Evolutionary conservation across 805 yeast genomes (phyloP), one percentile per base, ranked within the genome.

Genomic region (Myxozyma udenii): DNA sequence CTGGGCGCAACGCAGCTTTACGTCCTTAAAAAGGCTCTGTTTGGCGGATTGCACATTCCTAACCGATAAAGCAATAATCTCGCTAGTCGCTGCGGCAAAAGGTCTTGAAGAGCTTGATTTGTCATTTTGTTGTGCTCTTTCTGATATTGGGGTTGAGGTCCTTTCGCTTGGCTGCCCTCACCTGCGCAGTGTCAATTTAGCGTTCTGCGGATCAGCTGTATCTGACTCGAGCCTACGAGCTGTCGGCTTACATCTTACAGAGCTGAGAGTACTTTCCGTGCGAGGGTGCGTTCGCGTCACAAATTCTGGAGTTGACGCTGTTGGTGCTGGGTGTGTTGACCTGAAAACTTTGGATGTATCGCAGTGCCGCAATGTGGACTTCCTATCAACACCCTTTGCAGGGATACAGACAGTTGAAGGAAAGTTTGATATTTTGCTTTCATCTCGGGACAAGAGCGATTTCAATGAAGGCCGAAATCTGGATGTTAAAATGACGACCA

Each of bases 191-290:
- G 68, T 85, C 54, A 83, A 83, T 59, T 65, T 85, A 30, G 80
- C 87, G 7, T 85, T 84, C 62, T 85, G 91, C 67, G 91, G 91
- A 3, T 77, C 85, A 26, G 90, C 91, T 0, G 88, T 85, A 3
- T 81, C 87, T 62, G 91, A 85, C 61, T 75, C 81, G 16, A 80
- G 88, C 1, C 65, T 85, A 36, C 73, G 79, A 33, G 77, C 84
- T 0, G 73, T 85, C 7, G 79, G 86, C 1, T 64, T 78, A 30
- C 78, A 80, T 57, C 68, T 84, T 55, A 68, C 74, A 48, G 62
- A 71, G 30, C 66, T 85, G 57, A 75, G 76, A 47, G 64, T 69
- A 21, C 69, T 85, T 46, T 69, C 71, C 2, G 71, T 85, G 18
- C 80, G 79, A 47, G 91, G 93, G 1, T 85, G 93, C 68, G 75